These are phyloP conservation scores for Solanum rostratum DNA, from an alignment of 257 asterid genomes.

Conservation along the genomic window DNA sequence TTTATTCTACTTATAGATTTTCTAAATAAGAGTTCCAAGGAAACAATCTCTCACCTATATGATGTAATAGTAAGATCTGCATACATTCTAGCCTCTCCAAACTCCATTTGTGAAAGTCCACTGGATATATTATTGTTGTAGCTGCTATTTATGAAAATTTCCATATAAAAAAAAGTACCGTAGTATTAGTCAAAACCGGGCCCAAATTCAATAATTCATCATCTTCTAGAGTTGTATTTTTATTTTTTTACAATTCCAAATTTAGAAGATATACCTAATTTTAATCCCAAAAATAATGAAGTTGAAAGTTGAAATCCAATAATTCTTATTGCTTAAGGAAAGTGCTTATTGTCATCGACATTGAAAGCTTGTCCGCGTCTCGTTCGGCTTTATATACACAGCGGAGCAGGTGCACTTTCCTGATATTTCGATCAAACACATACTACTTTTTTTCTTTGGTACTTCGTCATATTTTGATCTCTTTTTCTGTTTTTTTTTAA, in stretches of 20 bases:
- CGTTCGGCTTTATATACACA: slow-evolving; percentile 6
- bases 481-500: not conserved
- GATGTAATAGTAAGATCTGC: too few species aligned
- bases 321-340: slow-evolving; percentile 15
- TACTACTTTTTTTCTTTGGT: not conserved
- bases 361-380: slow-evolving; percentile 26
- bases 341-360: not conserved
- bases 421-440: not conserved
- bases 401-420: slow-evolving; percentile 22
- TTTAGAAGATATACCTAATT: not conserved
- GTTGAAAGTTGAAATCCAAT: not conserved
- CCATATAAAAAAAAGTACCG: too few species aligned
- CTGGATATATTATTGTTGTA: too few species aligned
- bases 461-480: not conserved
- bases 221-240: not conserved
- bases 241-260: not conserved
- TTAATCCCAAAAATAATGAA: not conserved
- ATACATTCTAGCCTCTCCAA: too few species aligned
- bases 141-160: too few species aligned
- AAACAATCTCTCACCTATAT: too few species aligned
- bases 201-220: not conserved
- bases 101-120: too few species aligned
- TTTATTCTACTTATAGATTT: too few species aligned
- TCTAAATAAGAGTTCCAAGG: too few species aligned
- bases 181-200: not conserved